Base-by-base conservation (phyloP, 257 asterid genomes). In the Gentiana dahurica region DNA sequence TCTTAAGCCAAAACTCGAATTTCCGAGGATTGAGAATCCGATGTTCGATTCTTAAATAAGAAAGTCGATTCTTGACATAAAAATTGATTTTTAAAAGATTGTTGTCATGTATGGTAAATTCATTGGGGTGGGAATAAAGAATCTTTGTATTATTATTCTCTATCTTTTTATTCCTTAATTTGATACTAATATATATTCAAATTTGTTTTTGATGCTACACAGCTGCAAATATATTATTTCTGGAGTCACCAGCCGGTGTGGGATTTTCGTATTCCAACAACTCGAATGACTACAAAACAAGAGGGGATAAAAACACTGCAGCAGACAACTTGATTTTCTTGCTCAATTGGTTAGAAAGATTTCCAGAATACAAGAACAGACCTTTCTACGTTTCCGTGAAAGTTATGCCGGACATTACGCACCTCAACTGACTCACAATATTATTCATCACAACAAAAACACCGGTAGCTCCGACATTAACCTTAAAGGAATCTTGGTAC, bases 221-320 rank as follows among this genome's bases (percentile, higher is more conserved):
- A 88, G 95, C 81, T 46, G 94, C 95, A 51, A 88, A 88, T 65
- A 75, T 88, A 53, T 60, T 88, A 67, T 88, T 82, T 62, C 36
- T 85, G 77, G 97, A 88, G 59, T 85, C 97, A 43, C 95, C 95
- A 0, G 95, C 95, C 0, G 97, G 97, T 13, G 97, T 88, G 2
- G 97, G 97, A 15, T 88, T 88, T 71, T 88, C 97, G 1, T 85
- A 88, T 49, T 79, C 97, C 2, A 88, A 88, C 69, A 81, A 75
- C 5, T 75, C 95, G 8, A 12, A 57, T 0, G 97, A 85, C 63
- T 50, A 43, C 3, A 6, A 1, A 6, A 50, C 2, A 0, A 73
- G 83, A 0, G 95, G 95, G 8, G 96, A 88, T 54, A 65, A 51
- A n/a, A 67, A 32, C 35, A 82, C 93, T 0, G 93, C 95, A 2